Evolutionary conservation across 805 yeast genomes (phyloP), one percentile per base, ranked within the genome.

Genomic region (Candida germanica): DNA sequence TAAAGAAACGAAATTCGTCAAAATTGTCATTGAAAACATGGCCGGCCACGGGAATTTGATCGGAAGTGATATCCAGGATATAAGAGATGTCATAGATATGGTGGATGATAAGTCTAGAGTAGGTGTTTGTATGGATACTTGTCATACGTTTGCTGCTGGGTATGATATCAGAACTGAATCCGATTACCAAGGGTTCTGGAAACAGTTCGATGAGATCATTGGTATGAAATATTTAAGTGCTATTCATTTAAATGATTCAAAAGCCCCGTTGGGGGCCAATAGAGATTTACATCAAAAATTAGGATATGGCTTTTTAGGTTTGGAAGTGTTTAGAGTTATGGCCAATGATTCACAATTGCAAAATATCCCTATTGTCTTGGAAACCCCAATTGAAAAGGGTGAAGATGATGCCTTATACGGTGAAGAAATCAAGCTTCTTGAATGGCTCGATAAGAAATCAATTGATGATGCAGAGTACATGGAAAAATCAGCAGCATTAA

Each of bases 111-210:
- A 89, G 58, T 54, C 62, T 1, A 71, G 98, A 38, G 81, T 93
- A n/a, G 98, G 98, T 3, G 95, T 93, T 1, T 93, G 98, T 56
- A 72, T 93, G 11, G 98, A 93, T 57, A 93, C 98, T 0, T 93
- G 98, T 56, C 98, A 93, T 59, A 71, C 96, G 0, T 88, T 86
- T 67, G 96, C 98, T 1, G 96, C 98, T 1, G 98, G 98, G 1
- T 89, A 86, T 56, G 97, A 93, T 54, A 71, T 93, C 30, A 61
- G 80, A n/a, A 71, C 73, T 12, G 73, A 71, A 40, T 77, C 69
- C 20, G 54, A 64, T 10, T 85, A 80, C 61, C 66, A 70, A 7
- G 60, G 62, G 29, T 89, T 93, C 57, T 84, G 96, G 94, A 57
- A 65, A 4, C 61, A 79, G 26, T 93, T 85, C 58, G 97, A 89